These are phyloP conservation scores for Lachnellula willkommii DNA, from an alignment of 2,329 filamentous ascomycete species.

Conservation along the genomic window DNA sequence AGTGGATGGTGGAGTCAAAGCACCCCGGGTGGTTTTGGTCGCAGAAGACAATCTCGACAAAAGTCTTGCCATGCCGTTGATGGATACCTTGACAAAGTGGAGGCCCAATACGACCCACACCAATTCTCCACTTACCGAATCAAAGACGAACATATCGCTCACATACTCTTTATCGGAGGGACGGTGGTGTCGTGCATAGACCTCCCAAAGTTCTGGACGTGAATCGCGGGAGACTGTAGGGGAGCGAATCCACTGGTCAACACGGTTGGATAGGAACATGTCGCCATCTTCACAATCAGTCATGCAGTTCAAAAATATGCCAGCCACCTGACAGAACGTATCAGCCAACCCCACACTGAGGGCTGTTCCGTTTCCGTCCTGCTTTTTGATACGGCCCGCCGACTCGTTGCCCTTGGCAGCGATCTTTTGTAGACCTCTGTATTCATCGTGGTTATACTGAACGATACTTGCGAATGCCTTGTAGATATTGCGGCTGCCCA, in stretches of 20 bases:
- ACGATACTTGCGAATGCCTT: slow-evolving; percentile 5
- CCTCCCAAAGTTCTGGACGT: slow-evolving; percentile 26
- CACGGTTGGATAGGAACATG: slow-evolving; percentile 33
- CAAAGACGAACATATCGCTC: slow-evolving; percentile 35
- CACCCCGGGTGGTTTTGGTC: neutral
- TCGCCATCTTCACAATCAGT: slow-evolving; percentile 22
- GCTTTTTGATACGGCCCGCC: slow-evolving; percentile 3
- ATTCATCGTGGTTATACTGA: slow-evolving; percentile 5
- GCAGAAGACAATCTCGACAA: slow-evolving; percentile 23
- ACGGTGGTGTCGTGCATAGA: slow-evolving; percentile 26
- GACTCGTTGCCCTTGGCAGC: neutral
- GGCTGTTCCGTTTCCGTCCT: neutral
- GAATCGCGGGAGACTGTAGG: slow-evolving; percentile 17
- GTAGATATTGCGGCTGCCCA: slow-evolving; percentile 9
- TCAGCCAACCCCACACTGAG: slow-evolving; percentile 24
- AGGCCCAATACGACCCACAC: slow-evolving; percentile 34
- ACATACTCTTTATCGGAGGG: slow-evolving; percentile 25
- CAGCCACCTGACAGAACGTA: slow-evolving; percentile 34
- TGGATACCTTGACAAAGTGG: slow-evolving; percentile 28
- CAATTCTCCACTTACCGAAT: slow-evolving; percentile 27
- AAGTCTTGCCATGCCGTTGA: slow-evolving; percentile 29
- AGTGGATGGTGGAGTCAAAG: neutral
- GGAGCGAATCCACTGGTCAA: slow-evolving; percentile 32
- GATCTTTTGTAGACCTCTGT: slow-evolving; percentile 4
- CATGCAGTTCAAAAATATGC: slow-evolving; percentile 36